These are phyloP conservation scores for Codiaeum variegatum DNA, from an alignment of 441 rosid genomes.

Conservation along the genomic window DNA sequence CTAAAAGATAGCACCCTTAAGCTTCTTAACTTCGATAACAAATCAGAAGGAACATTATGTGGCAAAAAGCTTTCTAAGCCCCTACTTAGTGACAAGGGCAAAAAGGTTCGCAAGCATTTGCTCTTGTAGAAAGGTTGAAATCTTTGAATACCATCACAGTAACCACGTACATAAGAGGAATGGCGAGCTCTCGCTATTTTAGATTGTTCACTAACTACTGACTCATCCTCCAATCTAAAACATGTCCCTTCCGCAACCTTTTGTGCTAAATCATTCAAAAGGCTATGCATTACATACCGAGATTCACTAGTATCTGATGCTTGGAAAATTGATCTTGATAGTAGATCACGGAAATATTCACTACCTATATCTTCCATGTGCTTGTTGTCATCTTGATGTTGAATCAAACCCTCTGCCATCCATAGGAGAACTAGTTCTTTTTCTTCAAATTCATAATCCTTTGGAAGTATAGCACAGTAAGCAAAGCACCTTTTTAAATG, in stretches of 20 bases:
- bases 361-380: slow-evolving; percentile 26
- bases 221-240: slow-evolving; percentile 13
- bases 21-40: slow-evolving; percentile 11
- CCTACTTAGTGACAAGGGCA: background rate
- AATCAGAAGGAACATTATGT: background rate
- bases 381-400: slow-evolving; percentile 9
- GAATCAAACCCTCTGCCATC: slow-evolving; percentile 35
- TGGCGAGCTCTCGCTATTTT: slow-evolving; percentile 23
- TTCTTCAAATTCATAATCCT: slow-evolving; percentile 23
- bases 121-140: slow-evolving; percentile 16
- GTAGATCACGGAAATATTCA: slow-evolving; percentile 24
- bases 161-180: slow-evolving; percentile 16
- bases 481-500: slow-evolving; percentile 33
- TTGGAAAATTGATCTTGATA: background rate
- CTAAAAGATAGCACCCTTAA: slow-evolving; percentile 28
- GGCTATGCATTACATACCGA: slow-evolving; percentile 28
- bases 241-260: slow-evolving; percentile 17
- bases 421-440: slow-evolving; percentile 23
- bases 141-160: background rate
- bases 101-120: slow-evolving; percentile 26
- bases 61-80: slow-evolving; percentile 1
- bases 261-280: slow-evolving; percentile 29
- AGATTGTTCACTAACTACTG: background rate
- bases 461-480: slow-evolving; percentile 33
- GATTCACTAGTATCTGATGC: background rate